Percentiles rank a stretch among this genome's conserved stretches.
Conservation (phyloP, 2,329 filamentous ascomycete species). For the Alternaria dauci region DNA sequence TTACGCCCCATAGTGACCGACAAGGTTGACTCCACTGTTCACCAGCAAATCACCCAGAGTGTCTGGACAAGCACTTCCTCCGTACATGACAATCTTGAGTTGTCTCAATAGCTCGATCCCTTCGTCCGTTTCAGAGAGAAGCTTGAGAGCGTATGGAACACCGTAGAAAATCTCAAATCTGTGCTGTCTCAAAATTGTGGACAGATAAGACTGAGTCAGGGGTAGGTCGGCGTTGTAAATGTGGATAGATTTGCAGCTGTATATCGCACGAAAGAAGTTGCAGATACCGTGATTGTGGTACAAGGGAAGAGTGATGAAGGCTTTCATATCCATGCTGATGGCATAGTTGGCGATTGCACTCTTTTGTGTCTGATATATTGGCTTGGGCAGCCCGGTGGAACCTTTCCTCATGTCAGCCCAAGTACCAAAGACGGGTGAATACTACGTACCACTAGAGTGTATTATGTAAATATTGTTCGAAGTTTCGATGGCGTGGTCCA, state of each 20-base stretch:
- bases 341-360: conserved; percentile 33
- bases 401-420: conserved; percentile 45
- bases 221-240: conserved; percentile 38
- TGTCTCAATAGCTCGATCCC: conserved; percentile 61
- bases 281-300: conserved; percentile 41
- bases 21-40: conserved; percentile 62
- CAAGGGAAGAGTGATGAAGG: conserved; percentile 34
- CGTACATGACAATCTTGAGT: conserved; percentile 65
- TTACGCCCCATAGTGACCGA: conserved; percentile 60
- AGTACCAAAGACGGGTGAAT: not conserved
- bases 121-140: conserved; percentile 66
- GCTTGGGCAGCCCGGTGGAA: conserved; percentile 69
- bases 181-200: conserved; percentile 26
- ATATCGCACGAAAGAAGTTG: conserved; percentile 38
- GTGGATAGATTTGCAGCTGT: conserved; percentile 35
- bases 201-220: conserved; percentile 29
- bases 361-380: conserved; percentile 66
- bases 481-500: conserved; percentile 28
- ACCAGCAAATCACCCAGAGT: conserved; percentile 64
- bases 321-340: conserved; percentile 31
- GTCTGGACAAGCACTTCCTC: conserved; percentile 67
- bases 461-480: conserved; percentile 36
- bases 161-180: conserved; percentile 66
- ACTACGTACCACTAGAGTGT: conserved; percentile 37
- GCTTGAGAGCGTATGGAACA: conserved; percentile 71